A percentile compares a stretch with the other conserved stretches of the same genome.
These are phyloP conservation scores for Suillus ampliporus DNA, from an alignment of 768 basidiomycete species.

Conservation along the genomic window DNA sequence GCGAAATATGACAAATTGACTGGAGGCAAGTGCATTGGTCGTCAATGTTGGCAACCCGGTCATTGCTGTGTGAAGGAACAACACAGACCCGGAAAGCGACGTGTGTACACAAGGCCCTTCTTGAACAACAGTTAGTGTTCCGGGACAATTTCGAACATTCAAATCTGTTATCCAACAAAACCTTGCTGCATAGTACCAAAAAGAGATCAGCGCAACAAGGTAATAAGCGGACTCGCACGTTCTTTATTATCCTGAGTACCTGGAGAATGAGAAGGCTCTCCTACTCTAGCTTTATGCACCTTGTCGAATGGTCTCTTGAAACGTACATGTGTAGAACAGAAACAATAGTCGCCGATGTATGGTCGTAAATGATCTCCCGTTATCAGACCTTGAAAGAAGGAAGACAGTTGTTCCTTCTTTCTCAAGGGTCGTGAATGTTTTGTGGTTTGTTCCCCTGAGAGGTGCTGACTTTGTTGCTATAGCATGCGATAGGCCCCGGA, in stretches of 20 bases:
- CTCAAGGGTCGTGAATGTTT: neutral
- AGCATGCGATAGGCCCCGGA: neutral
- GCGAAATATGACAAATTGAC: neutral
- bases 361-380: too few species aligned
- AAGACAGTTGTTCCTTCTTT: too few species aligned
- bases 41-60: neutral
- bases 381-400: too few species aligned
- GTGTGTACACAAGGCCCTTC: neutral
- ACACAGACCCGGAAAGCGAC: neutral
- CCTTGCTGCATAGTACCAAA: neutral
- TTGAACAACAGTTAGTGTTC: neutral
- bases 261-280: neutral
- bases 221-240: neutral
- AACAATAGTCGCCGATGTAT: too few species aligned
- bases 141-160: neutral
- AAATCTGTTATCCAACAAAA: neutral
- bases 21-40: too few species aligned
- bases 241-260: neutral
- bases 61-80: neutral
- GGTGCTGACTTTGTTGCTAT: neutral
- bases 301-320: neutral
- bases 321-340: neutral
- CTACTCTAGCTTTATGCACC: too few species aligned
- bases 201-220: neutral
- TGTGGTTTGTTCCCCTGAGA: neutral